phyloP scores from a whole-genome alignment of 2,329 filamentous ascomycete species.

The Talaromyces marneffei region DNA sequence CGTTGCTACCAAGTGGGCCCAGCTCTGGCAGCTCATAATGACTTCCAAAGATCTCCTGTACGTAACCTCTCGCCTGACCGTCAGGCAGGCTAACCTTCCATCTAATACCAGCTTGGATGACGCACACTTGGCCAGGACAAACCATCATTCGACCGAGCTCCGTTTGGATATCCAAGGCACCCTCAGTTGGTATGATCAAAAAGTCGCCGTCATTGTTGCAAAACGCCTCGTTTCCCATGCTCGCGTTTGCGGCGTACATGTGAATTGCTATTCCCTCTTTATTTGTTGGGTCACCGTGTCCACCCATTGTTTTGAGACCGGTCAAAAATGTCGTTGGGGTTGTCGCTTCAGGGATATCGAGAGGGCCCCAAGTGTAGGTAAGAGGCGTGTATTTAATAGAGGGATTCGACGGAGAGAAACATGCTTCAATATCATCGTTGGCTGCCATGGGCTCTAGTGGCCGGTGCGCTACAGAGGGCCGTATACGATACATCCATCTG shows the following conservation, averaged over 20 bases:
- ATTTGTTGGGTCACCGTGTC: not conserved
- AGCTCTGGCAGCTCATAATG: constrained; percentile 39
- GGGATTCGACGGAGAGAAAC: not conserved
- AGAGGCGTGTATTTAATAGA: not conserved
- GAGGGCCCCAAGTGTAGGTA: not conserved
- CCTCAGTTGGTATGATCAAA: constrained; percentile 57
- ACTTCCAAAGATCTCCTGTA: not conserved
- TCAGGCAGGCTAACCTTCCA: not conserved
- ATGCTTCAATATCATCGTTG: not conserved
- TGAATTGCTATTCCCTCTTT: not conserved
- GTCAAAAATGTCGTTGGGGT: not conserved
- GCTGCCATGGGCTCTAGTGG: not conserved
- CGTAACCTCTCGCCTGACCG: not conserved
- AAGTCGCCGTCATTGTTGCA: constrained; percentile 45
- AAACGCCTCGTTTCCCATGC: not conserved
- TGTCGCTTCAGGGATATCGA: not conserved
- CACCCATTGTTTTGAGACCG: not conserved
- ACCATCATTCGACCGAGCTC: constrained; percentile 57
- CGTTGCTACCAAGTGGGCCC: constrained; percentile 57
- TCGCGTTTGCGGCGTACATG: not conserved
- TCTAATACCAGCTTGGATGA: constrained; percentile 55
- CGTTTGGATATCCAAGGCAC: constrained; percentile 58
- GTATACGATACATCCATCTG: not conserved
- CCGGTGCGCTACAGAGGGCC: not conserved
- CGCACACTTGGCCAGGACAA: constrained; percentile 56